Conservation (phyloP, 2,329 filamentous ascomycete genomes). For the Cladosporium cucumerinum region DNA sequence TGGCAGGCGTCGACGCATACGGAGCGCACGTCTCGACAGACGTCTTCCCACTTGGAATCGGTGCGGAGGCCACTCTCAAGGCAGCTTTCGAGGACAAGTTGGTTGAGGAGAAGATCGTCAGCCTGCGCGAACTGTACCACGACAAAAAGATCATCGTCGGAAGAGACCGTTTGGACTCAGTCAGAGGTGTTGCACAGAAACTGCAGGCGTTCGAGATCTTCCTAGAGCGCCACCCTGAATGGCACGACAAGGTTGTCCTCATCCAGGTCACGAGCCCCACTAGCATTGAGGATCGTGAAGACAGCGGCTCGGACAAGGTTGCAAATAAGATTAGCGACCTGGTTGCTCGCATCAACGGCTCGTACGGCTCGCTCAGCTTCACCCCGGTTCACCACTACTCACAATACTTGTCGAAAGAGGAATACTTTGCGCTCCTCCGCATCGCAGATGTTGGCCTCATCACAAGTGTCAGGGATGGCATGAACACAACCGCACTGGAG, state of each 20-base stretch:
- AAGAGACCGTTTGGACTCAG: slow-evolving; percentile 87
- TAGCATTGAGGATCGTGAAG: slow-evolving; percentile 69
- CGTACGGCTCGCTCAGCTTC: slow-evolving; percentile 82
- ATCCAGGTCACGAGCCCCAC: slow-evolving; percentile 82
- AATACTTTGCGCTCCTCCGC: slow-evolving; percentile 92
- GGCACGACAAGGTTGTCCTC: slow-evolving; percentile 85
- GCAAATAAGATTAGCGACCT: slow-evolving; percentile 86
- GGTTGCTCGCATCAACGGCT: slow-evolving; percentile 86
- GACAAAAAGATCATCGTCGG: slow-evolving; percentile 95
- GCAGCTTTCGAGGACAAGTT: slow-evolving; percentile 67
- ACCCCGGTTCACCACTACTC: slow-evolving; percentile 92
- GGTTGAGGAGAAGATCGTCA: slow-evolving; percentile 67
- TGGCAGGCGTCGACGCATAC: slow-evolving; percentile 81
- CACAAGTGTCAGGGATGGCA: slow-evolving; percentile 91
- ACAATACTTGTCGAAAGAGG: slow-evolving; percentile 82
- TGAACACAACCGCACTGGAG: slow-evolving; percentile 96
- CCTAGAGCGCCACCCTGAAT: slow-evolving; percentile 84
- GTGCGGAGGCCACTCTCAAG: slow-evolving; percentile 73
- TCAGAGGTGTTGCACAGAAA: slow-evolving; percentile 92
- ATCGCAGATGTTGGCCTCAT: slow-evolving; percentile 89
- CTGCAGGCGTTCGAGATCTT: slow-evolving; percentile 92
- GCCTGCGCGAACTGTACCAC: slow-evolving; percentile 72
- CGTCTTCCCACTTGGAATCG: slow-evolving; percentile 92
- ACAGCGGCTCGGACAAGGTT: slow-evolving; percentile 69
- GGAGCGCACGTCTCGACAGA: slow-evolving; percentile 86